Evolutionary conservation across 1,284 basidiomycete genomes (phyloP).

Genomic region (Phellopilus nigrolimitatus): DNA sequence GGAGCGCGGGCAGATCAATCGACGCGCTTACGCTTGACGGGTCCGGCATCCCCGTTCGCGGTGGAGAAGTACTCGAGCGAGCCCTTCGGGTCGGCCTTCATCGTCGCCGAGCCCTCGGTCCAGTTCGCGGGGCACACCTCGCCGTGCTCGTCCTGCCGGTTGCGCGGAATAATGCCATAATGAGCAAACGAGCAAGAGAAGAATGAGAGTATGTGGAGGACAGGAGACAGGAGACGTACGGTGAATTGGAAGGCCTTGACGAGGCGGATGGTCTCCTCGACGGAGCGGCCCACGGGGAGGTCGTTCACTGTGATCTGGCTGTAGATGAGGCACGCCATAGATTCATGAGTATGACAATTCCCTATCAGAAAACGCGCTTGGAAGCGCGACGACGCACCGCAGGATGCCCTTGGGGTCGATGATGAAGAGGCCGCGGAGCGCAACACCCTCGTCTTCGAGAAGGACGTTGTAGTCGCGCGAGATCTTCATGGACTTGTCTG

Average conservation of each 20-base stretch:
- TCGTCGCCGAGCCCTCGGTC: conserved; percentile 70
- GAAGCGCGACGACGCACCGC: conserved; percentile 38
- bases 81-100: conserved; percentile 69
- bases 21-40: conserved; percentile 19
- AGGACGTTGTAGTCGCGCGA: conserved; percentile 80
- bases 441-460: conserved; percentile 79
- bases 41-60: conserved; percentile 6
- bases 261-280: conserved; percentile 85
- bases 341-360: too few species aligned
- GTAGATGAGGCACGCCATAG: not conserved
- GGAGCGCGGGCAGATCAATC: conserved; percentile 10
- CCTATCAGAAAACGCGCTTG: not conserved
- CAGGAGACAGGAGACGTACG: conserved; percentile 37
- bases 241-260: conserved; percentile 90
- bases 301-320: conserved; percentile 87
- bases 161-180: too few species aligned
- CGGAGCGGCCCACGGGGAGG: conserved; percentile 85
- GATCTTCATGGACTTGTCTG: conserved; percentile 66
- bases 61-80: conserved; percentile 72
- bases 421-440: conserved; percentile 84
- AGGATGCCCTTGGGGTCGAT: conserved; percentile 85
- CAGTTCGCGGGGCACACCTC: conserved; percentile 91
- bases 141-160: conserved; percentile 79
- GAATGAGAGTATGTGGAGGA: not conserved
- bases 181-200: not conserved